Evolutionary conservation across 345 rosid species (phyloP), one percentile per base, ranked within the genome.

Genomic region (Chamaenerion angustifolium): DNA sequence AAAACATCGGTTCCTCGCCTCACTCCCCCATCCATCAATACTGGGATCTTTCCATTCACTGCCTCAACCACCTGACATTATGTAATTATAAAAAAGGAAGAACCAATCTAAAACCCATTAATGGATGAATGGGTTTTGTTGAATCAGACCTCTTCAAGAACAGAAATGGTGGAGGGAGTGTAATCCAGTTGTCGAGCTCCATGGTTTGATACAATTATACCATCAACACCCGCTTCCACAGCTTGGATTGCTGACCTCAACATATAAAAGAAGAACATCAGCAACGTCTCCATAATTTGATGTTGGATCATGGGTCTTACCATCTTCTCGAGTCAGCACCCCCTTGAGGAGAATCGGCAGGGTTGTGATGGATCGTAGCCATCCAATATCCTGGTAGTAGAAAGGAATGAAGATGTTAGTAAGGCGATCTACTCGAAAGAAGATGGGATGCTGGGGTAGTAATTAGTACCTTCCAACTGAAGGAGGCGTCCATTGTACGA

Each of bases 1-100:
- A 90, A 83, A 64, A 90, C 69, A 56, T 90, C 88, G 0, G 94
- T 86, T 54, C 94, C 98, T 46, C 86, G 68, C 64, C 88, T 61
- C 31, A 86, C 69, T 61, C 95, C 98, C 58, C 95, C 98, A 66
- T 90, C 94, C 31, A 86, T 31, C 16, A 86, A 71, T 42, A 90
- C 88, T 0, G 92, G 95, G 62, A 86, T 55, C 57, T 66, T 81
- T 47, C 98, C 86, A 67, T 65, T 56, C 19, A 86, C 85, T 14
- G 75, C 92, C 0, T 67, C 71, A 56, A 81, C 94, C 59, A 90
- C 72, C 95, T 21, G 25, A 21, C 25, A 21, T 21, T 21, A 21
- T n/a, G n/a, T 1, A 21, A 21, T 21, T 21, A 21, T 86, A 70
- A 66, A 40, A 42, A 48, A 18, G 31, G 35, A 4, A 12, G 49